A percentile compares a stretch with the other conserved stretches of the same genome.
Evolutionary conservation across 73 alveolate genomes (phyloP).

Genomic region (Breviolum minutum): DNA sequence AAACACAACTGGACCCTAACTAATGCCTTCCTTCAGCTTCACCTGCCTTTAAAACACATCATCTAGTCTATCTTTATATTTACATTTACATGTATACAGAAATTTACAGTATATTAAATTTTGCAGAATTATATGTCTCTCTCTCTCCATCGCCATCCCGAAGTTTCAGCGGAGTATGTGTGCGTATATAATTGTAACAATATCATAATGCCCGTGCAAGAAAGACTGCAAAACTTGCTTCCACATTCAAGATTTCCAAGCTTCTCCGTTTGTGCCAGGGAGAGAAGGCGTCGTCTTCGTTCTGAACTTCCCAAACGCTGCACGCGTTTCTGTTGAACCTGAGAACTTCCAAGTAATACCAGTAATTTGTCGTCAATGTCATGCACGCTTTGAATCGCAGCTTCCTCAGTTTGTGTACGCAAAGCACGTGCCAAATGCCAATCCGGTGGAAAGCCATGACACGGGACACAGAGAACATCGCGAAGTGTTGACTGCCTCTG

Average conservation of each 20-base stretch:
- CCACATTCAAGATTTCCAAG: neutral
- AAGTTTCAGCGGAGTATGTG: too few relatives aligned
- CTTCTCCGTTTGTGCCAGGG: slow-evolving; percentile 8
- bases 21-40: neutral
- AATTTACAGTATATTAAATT: too few relatives aligned
- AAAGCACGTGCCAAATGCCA: slow-evolving; percentile 85
- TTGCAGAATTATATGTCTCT: too few relatives aligned
- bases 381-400: neutral
- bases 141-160: too few relatives aligned
- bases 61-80: too few relatives aligned
- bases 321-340: neutral
- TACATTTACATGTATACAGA: too few relatives aligned
- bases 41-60: too few relatives aligned
- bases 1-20: neutral
- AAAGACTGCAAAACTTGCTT: too few relatives aligned
- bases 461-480: slow-evolving; percentile 45
- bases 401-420: slow-evolving; percentile 6
- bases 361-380: slow-evolving; percentile 9
- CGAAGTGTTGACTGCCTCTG: neutral
- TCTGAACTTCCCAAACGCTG: slow-evolving; percentile 41
- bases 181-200: too few relatives aligned
- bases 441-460: slow-evolving; percentile 80
- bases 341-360: neutral
- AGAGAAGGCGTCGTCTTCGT: slow-evolving; percentile 8
- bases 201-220: neutral